Evolutionary conservation across 2,329 filamentous ascomycete genomes (phyloP).

Genomic region (Colletotrichum neosansevieriae): DNA sequence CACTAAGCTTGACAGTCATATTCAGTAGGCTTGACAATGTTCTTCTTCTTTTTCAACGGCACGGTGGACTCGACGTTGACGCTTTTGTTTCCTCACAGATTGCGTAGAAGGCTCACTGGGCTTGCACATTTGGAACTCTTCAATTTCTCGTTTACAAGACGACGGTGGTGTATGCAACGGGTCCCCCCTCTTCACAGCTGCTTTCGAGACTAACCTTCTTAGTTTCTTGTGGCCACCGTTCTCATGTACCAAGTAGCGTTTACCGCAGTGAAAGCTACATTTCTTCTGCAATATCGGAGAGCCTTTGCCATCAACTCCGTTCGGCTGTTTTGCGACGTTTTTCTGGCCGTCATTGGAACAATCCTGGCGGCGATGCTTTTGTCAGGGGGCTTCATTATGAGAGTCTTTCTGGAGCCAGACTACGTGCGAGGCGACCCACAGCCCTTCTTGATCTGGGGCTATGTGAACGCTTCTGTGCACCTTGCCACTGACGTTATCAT

Average conservation of each 20-base stretch:
- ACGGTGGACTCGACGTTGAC: neutral
- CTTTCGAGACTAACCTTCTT: fast-evolving
- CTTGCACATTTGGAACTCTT: neutral
- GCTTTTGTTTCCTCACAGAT: neutral
- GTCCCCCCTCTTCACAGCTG: neutral
- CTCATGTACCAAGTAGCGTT: constrained; percentile 47
- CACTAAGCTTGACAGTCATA: neutral
- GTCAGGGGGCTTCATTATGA: neutral
- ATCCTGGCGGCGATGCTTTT: constrained; percentile 8
- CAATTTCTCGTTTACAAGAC: neutral
- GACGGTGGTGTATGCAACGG: constrained; percentile 8
- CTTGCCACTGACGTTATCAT: constrained; percentile 38
- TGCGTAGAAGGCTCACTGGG: neutral
- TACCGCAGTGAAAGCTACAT: constrained; percentile 49
- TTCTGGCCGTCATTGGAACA: neutral
- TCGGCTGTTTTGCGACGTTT: constrained; percentile 19
- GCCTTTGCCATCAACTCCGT: constrained; percentile 42
- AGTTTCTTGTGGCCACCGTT: constrained; percentile 40
- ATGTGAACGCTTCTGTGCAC: constrained; percentile 11
- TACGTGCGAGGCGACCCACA: neutral
- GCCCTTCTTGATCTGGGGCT: constrained; percentile 1
- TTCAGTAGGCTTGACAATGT: neutral
- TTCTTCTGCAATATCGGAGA: constrained; percentile 53
- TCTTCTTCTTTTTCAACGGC: no score
- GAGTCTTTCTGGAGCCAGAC: neutral